These are phyloP conservation scores for Hypoxylon sp. DNA, from an alignment of 2,329 filamentous ascomycete genomes.

Conservation along the genomic window DNA sequence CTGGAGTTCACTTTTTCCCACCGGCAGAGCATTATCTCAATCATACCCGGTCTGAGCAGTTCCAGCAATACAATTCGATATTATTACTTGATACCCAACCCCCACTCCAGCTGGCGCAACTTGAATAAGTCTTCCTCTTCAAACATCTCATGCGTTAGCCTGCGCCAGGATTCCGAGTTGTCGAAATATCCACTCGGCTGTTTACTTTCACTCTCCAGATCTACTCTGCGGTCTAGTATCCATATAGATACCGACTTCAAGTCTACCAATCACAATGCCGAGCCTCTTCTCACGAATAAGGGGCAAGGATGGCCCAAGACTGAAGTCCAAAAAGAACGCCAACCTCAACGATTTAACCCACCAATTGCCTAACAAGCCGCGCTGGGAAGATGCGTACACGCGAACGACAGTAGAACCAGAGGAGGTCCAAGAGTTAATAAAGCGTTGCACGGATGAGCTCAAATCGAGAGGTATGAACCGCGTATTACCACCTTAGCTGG, in stretches of 20 bases:
- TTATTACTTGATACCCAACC: conserved; percentile 50
- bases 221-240: conserved; percentile 30
- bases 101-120: conserved; percentile 43
- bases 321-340: conserved; percentile 74
- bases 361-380: conserved; percentile 74
- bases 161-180: conserved; percentile 29
- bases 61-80: conserved; percentile 46
- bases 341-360: conserved; percentile 63
- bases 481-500: conserved; percentile 13
- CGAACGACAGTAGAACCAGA: conserved; percentile 86
- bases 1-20: conserved; percentile 33
- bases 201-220: conserved; percentile 25
- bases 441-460: conserved; percentile 88
- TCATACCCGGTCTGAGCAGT: conserved; percentile 39
- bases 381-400: conserved; percentile 89
- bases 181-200: conserved; percentile 33
- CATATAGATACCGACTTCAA: conserved; percentile 28
- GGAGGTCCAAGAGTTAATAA: conserved; percentile 89
- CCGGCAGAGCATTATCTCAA: conserved; percentile 39
- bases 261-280: conserved; percentile 60
- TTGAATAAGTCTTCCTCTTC: conserved; percentile 39
- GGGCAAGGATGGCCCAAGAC: conserved; percentile 76
- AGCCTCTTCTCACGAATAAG: conserved; percentile 75
- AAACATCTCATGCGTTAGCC: conserved; percentile 41
- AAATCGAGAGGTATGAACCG: conserved; percentile 85